Evolutionary conservation across 1,284 basidiomycete species (phyloP), one percentile per base, ranked within the genome.

Genomic region (Ustilago lituana): DNA sequence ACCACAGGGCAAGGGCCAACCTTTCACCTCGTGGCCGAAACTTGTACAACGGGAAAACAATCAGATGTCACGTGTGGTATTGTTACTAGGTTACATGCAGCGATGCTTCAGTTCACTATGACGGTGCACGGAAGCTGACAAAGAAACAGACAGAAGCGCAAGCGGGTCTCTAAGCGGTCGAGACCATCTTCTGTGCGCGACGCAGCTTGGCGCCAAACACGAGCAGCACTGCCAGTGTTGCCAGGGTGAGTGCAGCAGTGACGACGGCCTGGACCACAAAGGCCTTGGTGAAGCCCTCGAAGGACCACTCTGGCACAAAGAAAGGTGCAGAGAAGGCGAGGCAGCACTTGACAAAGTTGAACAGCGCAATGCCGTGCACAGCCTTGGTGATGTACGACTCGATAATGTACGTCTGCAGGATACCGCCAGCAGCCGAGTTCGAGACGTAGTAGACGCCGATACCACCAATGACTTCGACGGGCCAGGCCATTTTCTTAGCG

Each of bases 321-420:
- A 82, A 83, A 9, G 82, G 73, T 14, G 80, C 76, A 0, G 72
- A 75, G 39, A 84, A 84, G 19, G 80, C 81, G 71, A 81, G 80
- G n/a, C 78, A 72, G 53, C 73, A 77, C 74, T 83, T 83, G 74
- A 80, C 80, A 65, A 84, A 82, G 56, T 78, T 79, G 70, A 82
- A 84, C 29, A 79, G 77, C 20, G 82, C 80, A 48, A 83, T 80
- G 12, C 79, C 80, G 55, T 82, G 79, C 57, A 81, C 80, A 0
- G 74, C 70, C 32, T 71, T 56, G 15, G 63, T 41, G 46, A 83
- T 36, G 66, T 81, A 82, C 31, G 62, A 64, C 60, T 84, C 83
- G 57, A 83, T 68, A 24, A 82, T 81, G 67, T 83, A 83, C 43
- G 75, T 67, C 51, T 60, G 64, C 17, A 73, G 17, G 29, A 63